Percentiles rank a stretch among this genome's conserved stretches.
Conservation (phyloP, 2,329 filamentous ascomycete genomes). For the Botrytis sinoallii region DNA sequence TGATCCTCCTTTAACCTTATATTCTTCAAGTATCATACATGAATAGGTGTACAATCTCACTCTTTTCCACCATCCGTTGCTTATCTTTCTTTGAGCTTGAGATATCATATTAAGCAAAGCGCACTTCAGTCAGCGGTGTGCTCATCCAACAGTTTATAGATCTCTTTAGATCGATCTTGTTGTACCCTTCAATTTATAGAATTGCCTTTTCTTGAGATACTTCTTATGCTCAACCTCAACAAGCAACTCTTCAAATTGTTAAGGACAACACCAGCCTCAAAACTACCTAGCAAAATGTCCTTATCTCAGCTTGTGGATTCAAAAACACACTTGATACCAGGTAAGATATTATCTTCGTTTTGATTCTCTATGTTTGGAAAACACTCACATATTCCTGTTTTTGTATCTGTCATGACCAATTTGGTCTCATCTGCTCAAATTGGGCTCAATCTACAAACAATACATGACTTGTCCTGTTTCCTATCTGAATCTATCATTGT, state of each 20-base stretch:
- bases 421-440: not conserved
- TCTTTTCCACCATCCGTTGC: not conserved
- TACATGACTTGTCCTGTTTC: not conserved
- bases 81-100: not conserved
- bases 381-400: not conserved
- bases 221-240: constrained; percentile 6
- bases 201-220: not conserved
- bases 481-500: not conserved
- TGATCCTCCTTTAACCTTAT: not conserved
- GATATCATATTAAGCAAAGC: not conserved
- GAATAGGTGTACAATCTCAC: not conserved
- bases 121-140: not conserved
- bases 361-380: not conserved
- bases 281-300: constrained; percentile 24
- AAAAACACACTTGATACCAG: constrained; percentile 22
- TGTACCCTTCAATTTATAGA: not conserved
- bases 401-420: not conserved
- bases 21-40: not conserved
- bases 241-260: not conserved
- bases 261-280: not conserved
- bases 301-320: constrained; percentile 33
- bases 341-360: constrained; percentile 6
- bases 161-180: not conserved
- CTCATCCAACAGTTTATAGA: not conserved
- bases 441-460: not conserved